phyloP scores from a whole-genome alignment of 208 protist species.

The Herpetomonas samuelpessoai region DNA sequence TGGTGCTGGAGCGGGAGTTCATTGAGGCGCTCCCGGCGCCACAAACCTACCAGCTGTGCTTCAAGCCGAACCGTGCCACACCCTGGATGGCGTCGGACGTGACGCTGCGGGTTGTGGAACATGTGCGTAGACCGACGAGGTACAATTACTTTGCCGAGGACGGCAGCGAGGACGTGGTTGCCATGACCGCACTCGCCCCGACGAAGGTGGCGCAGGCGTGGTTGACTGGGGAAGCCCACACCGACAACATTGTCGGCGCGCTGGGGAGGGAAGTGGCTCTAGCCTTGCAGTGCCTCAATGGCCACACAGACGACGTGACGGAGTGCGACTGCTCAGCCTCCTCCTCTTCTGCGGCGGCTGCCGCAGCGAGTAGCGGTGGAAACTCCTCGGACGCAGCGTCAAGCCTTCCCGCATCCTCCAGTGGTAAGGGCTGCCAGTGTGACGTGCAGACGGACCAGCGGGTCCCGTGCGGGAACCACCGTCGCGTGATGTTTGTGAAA shows the following conservation, averaged over 20 bases:
- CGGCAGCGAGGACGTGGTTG: conserved; percentile 53
- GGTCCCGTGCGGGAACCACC: conserved; percentile 50
- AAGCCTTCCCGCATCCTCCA: not conserved
- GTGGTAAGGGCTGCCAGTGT: not conserved
- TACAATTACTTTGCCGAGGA: conserved; percentile 68
- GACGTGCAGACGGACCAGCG: conserved; percentile 8
- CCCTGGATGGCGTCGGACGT: conserved; percentile 51
- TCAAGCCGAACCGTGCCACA: conserved; percentile 49
- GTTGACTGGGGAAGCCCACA: conserved; percentile 37
- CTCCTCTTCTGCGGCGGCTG: not conserved
- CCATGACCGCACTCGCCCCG: conserved; percentile 39
- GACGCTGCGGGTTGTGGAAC: conserved; percentile 30
- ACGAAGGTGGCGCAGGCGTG: conserved; percentile 60
- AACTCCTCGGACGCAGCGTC: not conserved
- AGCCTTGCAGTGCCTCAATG: conserved; percentile 39
- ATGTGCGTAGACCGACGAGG: conserved; percentile 35
- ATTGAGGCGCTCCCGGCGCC: conserved; percentile 35
- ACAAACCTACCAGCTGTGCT: conserved; percentile 51
- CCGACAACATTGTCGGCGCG: conserved; percentile 57
- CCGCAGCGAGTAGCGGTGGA: not conserved
- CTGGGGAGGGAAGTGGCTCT: conserved; percentile 46
- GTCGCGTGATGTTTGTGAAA: conserved; percentile 66
- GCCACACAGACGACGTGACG: not conserved
- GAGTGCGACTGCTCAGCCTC: not conserved
- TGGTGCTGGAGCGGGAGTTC: conserved; percentile 48